Evolutionary conservation across 352 stramenopile genomes (phyloP).

Genomic region (Phytophthora rubi): DNA sequence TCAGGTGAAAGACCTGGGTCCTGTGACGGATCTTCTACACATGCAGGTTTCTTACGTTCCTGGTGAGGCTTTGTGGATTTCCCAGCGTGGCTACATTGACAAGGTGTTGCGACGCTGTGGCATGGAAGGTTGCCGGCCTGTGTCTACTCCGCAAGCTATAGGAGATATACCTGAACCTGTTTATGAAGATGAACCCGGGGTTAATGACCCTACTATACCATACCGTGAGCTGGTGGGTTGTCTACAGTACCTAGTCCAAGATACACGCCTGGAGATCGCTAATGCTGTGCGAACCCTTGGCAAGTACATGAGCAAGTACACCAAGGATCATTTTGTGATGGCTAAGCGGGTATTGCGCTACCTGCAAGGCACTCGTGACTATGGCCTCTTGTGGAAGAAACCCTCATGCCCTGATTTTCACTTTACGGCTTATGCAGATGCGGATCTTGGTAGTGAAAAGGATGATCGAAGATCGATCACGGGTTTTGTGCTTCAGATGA

Average conservation of each 20-base stretch:
- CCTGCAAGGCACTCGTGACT: not conserved
- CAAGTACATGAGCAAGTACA: too few relatives aligned
- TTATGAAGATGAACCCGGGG: not conserved
- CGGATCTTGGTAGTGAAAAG: slow-evolving; percentile 15
- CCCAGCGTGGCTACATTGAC: slow-evolving; percentile 12
- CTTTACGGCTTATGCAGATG: slow-evolving; percentile 15
- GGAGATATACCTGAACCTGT: not conserved
- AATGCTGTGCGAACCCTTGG: slow-evolving; percentile 9
- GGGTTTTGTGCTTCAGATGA: not conserved
- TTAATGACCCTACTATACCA: slow-evolving; percentile 8
- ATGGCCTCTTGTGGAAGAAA: slow-evolving; percentile 14
- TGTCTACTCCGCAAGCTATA: slow-evolving; percentile 11
- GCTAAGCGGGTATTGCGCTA: slow-evolving; percentile 14
- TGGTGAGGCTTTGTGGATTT: slow-evolving; percentile 6
- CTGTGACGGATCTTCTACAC: too few relatives aligned
- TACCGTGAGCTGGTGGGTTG: slow-evolving; percentile 8
- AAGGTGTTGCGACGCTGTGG: slow-evolving; percentile 14
- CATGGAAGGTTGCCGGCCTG: slow-evolving; percentile 10
- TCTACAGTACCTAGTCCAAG: not conserved
- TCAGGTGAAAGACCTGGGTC: slow-evolving; percentile 8
- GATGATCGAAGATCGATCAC: slow-evolving; percentile 19
- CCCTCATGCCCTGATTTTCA: slow-evolving; percentile 7
- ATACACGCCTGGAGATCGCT: too few relatives aligned
- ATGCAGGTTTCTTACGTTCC: not conserved
- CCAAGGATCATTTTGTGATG: not conserved